phyloP scores from a whole-genome alignment of 2,329 filamentous ascomycete genomes.

The Aspergillus eucalypticola region DNA sequence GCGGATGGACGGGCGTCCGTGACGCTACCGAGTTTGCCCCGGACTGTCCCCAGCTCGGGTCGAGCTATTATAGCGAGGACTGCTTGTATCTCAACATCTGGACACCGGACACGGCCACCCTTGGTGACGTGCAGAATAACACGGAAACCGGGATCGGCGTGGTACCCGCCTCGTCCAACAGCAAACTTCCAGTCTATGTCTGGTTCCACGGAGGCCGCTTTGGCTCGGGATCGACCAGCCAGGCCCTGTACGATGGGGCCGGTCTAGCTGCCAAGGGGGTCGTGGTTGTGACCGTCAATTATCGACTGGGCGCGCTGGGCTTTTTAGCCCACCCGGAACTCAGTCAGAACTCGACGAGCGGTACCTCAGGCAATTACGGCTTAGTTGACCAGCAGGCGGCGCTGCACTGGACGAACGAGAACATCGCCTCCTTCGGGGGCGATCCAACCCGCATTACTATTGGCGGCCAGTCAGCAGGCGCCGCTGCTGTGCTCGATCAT shows the following conservation, averaged over 20 bases:
- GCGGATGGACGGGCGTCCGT: conserved; percentile 12
- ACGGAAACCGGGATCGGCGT: not conserved
- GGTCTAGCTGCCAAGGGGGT: conserved; percentile 22
- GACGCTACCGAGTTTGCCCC: conserved; percentile 21
- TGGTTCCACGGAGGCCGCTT: conserved; percentile 23
- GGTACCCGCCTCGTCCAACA: not conserved
- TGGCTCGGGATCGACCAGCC: conserved; percentile 15
- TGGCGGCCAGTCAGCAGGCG: conserved; percentile 38
- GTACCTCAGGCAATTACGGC: conserved; percentile 32
- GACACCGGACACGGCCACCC: conserved; percentile 21
- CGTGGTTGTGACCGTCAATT: conserved; percentile 27
- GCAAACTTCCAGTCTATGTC: conserved; percentile 23
- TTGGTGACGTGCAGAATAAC: not conserved
- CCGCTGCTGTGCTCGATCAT: conserved; percentile 21
- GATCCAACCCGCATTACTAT: conserved; percentile 27
- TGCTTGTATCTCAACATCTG: conserved; percentile 27
- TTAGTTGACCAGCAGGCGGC: conserved; percentile 27
- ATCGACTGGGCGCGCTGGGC: conserved; percentile 37
- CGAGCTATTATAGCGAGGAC: conserved; percentile 30
- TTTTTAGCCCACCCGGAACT: conserved; percentile 28
- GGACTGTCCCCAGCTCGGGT: conserved; percentile 36
- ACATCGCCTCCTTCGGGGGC: conserved; percentile 26
- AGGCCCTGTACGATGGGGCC: conserved; percentile 21
- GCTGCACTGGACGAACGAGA: conserved; percentile 23
- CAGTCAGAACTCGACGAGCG: conserved; percentile 20